Evolutionary conservation across 2,329 filamentous ascomycete genomes (phyloP), one percentile per base, ranked within the genome.

Genomic region (Penicillium verrucosum): DNA sequence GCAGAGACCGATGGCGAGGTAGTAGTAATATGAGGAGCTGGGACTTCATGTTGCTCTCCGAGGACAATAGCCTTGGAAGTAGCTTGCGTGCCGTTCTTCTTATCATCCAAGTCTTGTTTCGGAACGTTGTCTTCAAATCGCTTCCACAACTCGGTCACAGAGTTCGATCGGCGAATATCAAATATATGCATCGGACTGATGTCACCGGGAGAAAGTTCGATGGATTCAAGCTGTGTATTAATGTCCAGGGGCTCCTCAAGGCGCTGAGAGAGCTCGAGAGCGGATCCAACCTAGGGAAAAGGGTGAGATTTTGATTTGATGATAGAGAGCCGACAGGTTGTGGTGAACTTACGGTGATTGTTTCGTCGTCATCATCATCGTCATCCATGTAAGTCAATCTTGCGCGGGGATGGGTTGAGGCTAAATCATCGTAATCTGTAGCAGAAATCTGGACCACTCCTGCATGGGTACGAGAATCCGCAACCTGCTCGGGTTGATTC

Each of bases 351-450:
- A 78, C 78, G 7, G 75, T 79, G 54, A 80, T 77, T 32, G 70
- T 65, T 53, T 78, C 76, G 54, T 78, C 76, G 54, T 80, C 75
- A 60, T 80, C 78, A 58, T 79, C 77, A 58, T 80, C 78, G 11
- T 78, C 74, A 63, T 80, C 78, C 51, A 75, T 47, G 57, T 80
- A 80, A 21, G 68, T 75, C 43, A 80, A 60, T 34, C 67, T 71
- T 12, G 76, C 77, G 40, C 73, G 70, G 23, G 78, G 77, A 62
- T 77, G 64, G 46, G 62, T 70, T 18, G 65, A 65, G 36, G 77
- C 69, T 46, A 78, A 71, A 23, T 69, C 64, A 66, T 80, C 76
- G 51, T 80, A 80, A 47, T 78, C 72, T 14, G 67, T 62, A 25
- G 69, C 66, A 41, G 76, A 75, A 54, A 80, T 65, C 47, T 72